phyloP scores from a whole-genome alignment of 352 stramenopile species.

The Phytophthora chlamydospora region DNA sequence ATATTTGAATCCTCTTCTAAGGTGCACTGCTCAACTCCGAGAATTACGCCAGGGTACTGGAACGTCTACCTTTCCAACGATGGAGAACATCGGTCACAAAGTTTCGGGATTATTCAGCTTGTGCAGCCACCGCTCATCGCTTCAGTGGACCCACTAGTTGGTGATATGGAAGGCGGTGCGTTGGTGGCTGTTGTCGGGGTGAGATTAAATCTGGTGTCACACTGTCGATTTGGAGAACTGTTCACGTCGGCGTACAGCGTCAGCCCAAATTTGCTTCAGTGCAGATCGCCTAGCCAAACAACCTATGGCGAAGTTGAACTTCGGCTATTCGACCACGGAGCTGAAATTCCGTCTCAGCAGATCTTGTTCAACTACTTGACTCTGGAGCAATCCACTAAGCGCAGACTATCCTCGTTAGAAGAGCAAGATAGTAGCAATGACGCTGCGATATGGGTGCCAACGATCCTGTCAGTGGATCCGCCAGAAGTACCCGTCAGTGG shows the following conservation, averaged over 20 bases:
- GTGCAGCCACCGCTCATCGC: constrained; percentile 55
- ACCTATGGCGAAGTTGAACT: constrained; percentile 46
- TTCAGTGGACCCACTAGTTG: constrained; percentile 37
- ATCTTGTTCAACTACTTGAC: constrained; percentile 58
- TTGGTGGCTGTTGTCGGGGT: constrained; percentile 52
- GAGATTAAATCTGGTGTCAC: constrained; percentile 55
- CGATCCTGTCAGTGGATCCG: constrained; percentile 32
- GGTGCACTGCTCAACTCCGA: constrained; percentile 50
- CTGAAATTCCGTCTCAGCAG: constrained; percentile 42
- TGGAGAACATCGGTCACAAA: constrained; percentile 45
- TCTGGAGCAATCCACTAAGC: constrained; percentile 17
- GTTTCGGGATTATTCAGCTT: constrained; percentile 46
- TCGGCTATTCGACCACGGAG: constrained; percentile 44
- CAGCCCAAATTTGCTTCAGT: constrained; percentile 36
- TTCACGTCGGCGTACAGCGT: constrained; percentile 38
- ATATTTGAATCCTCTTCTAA: constrained; percentile 40
- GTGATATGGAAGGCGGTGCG: constrained; percentile 43
- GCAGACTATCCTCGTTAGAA: constrained; percentile 3
- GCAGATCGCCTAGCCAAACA: constrained; percentile 45
- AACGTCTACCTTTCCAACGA: constrained; percentile 62
- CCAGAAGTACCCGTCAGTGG: constrained; percentile 25
- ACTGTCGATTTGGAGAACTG: constrained; percentile 74
- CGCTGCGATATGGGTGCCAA: constrained; percentile 8
- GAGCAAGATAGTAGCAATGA: neutral
- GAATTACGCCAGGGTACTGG: constrained; percentile 30